Conservation (phyloP, 2,329 filamentous ascomycete genomes). For the Coniochaeta pulveracea region DNA sequence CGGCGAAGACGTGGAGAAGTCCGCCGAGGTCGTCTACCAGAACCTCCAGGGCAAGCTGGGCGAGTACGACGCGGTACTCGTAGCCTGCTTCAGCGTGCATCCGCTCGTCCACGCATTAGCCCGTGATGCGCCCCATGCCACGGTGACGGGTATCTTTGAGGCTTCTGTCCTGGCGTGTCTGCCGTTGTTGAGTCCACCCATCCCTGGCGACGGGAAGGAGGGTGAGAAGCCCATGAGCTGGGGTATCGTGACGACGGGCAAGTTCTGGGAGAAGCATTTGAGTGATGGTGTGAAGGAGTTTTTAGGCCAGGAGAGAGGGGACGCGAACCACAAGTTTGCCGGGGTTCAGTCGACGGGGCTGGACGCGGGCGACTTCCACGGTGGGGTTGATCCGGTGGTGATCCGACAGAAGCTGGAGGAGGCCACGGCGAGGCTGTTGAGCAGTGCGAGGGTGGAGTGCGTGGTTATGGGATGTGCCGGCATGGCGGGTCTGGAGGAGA, state of each 20-base stretch:
- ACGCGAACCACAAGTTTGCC: conserved; percentile 45
- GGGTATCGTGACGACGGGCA: conserved; percentile 82
- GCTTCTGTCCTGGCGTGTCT: conserved; percentile 59
- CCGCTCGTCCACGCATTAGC: conserved; percentile 55
- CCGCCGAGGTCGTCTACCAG: conserved; percentile 48
- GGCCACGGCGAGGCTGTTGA: conserved; percentile 57
- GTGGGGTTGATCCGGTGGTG: conserved; percentile 49
- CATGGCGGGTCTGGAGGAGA: conserved; percentile 75
- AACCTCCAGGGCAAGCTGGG: conserved; percentile 31
- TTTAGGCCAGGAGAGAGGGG: conserved; percentile 36
- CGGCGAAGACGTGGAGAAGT: conserved; percentile 53
- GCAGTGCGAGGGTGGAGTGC: conserved; percentile 44
- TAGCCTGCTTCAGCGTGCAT: conserved; percentile 84
- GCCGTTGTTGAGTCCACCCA: conserved; percentile 30
- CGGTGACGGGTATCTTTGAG: conserved; percentile 79
- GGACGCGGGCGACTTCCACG: conserved; percentile 69
- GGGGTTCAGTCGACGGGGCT: conserved; percentile 77
- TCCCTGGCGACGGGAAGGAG: not conserved
- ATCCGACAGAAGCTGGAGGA: conserved; percentile 55
- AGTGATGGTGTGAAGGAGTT: conserved; percentile 51
- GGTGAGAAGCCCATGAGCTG: conserved; percentile 35
- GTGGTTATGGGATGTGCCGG: conserved; percentile 84
- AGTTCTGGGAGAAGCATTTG: conserved; percentile 70
- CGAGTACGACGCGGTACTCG: conserved; percentile 62
- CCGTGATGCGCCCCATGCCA: conserved; percentile 20